Evolutionary conservation across 2,329 filamentous ascomycete species (phyloP).

Genomic region (Colletotrichum siamense): DNA sequence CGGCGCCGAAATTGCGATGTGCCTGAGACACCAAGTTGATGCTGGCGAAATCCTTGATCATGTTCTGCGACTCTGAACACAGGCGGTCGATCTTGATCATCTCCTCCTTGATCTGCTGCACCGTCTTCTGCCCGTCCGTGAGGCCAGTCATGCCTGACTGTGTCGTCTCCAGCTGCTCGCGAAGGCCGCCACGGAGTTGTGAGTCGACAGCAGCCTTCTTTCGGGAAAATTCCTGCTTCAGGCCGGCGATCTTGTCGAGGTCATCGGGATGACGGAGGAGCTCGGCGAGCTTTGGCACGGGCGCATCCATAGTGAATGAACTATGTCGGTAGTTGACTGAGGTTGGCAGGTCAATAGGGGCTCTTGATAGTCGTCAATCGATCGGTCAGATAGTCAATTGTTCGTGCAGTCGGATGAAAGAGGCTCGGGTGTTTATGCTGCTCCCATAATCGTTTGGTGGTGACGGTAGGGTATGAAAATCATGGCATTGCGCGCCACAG

Average conservation of each 20-base stretch:
- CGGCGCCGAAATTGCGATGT: constrained; percentile 93
- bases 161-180: constrained; percentile 92
- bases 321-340: neutral
- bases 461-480: neutral
- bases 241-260: constrained; percentile 89
- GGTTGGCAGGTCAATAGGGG: neutral
- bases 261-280: constrained; percentile 95
- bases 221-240: constrained; percentile 91
- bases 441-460: neutral
- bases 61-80: constrained; percentile 95
- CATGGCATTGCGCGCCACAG: constrained; percentile 8
- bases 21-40: constrained; percentile 93
- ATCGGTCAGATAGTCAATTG: neutral
- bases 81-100: constrained; percentile 98
- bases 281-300: constrained; percentile 84
- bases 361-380: neutral
- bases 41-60: constrained; percentile 94
- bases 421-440: neutral
- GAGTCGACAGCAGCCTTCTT: constrained; percentile 93
- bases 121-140: constrained; percentile 87
- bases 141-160: constrained; percentile 92
- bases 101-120: constrained; percentile 94
- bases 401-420: neutral
- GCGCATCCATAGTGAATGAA: constrained; percentile 62
- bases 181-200: constrained; percentile 85